phyloP scores from a whole-genome alignment of 352 stramenopile genomes.

The Phytophthora lateralis region DNA sequence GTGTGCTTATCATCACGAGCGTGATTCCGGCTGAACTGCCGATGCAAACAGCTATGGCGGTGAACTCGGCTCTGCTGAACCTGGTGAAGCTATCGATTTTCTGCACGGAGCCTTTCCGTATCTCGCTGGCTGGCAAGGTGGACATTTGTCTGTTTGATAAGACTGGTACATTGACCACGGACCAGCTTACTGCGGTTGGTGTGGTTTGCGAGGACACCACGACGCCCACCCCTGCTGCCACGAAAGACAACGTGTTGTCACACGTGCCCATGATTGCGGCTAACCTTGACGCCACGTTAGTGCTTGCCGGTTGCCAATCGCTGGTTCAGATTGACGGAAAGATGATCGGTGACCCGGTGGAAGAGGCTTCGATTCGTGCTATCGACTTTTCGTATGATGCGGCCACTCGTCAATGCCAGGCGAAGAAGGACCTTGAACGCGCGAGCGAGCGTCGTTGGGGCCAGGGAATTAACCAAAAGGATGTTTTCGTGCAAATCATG shows the following conservation, averaged over 20 bases:
- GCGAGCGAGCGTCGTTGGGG: constrained; percentile 75
- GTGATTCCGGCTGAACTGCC: constrained; percentile 98
- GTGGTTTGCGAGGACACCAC: constrained; percentile 88
- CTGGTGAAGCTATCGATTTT: constrained; percentile 97
- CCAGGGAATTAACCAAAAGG: constrained; percentile 68
- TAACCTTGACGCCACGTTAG: constrained; percentile 81
- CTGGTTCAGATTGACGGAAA: constrained; percentile 97
- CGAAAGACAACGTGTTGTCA: constrained; percentile 53
- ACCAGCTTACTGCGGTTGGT: constrained; percentile 94
- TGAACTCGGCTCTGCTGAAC: constrained; percentile 96
- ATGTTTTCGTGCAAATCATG: constrained; percentile 90
- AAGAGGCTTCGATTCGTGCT: constrained; percentile 96
- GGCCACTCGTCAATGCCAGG: constrained; percentile 70
- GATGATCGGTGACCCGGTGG: constrained; percentile 97
- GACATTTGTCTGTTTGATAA: constrained; percentile 99
- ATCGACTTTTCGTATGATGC: constrained; percentile 94
- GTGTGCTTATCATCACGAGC: constrained; percentile 98
- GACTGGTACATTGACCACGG: constrained; percentile 97
- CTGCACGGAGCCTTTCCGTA: constrained; percentile 98
- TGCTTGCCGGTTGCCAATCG: constrained; percentile 95
- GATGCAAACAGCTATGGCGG: constrained; percentile 97
- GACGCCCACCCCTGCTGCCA: constrained; percentile 30
- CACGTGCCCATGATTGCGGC: constrained; percentile 87
- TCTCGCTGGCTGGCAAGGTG: constrained; percentile 96
- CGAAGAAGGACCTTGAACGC: constrained; percentile 77